Evolutionary conservation across 805 yeast genomes (phyloP).

Genomic region (Torulaspora gathmanii): DNA sequence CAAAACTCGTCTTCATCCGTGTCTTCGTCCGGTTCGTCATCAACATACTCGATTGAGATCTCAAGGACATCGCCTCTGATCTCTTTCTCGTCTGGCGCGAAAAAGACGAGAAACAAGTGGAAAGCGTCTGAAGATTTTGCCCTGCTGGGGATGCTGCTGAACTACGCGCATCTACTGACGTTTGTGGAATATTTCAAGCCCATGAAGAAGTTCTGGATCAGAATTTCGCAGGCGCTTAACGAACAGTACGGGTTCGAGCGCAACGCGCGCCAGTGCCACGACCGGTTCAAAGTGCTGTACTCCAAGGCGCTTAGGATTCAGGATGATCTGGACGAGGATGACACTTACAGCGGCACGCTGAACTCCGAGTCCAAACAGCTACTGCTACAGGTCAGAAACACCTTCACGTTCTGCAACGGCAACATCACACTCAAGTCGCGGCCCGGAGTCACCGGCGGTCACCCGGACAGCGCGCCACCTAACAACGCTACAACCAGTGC

Average conservation of each 20-base stretch:
- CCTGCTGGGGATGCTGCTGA: slow-evolving; percentile 18
- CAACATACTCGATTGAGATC: slow-evolving; percentile 4
- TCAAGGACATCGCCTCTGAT: slow-evolving; percentile 1
- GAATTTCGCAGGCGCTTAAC: slow-evolving; percentile 20
- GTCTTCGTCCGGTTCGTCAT: slow-evolving; percentile 3
- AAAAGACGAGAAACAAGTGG: slow-evolving; percentile 26
- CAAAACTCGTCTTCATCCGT: not conserved
- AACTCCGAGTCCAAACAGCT: slow-evolving; percentile 12
- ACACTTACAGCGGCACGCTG: slow-evolving; percentile 8
- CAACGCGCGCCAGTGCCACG: slow-evolving; percentile 32
- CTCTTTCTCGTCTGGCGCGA: slow-evolving; percentile 3
- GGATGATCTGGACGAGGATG: slow-evolving; percentile 5
- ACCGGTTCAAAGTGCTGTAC: slow-evolving; percentile 29
- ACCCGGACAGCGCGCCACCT: not conserved
- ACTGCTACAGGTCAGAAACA: slow-evolving; percentile 15
- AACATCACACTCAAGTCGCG: slow-evolving; percentile 20
- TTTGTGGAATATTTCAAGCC: slow-evolving; percentile 30
- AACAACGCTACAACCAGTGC: not conserved
- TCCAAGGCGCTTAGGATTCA: slow-evolving; percentile 17
- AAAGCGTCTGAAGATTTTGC: slow-evolving; percentile 24
- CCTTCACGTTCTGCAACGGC: slow-evolving; percentile 22
- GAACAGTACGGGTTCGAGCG: slow-evolving; percentile 20
- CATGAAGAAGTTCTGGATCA: slow-evolving; percentile 31
- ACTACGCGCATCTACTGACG: slow-evolving; percentile 20
- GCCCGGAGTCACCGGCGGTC: slow-evolving; percentile 1